A percentile compares a stretch with the other conserved stretches of the same genome.
phyloP scores from a whole-genome alignment of 2,329 filamentous ascomycete species.

The Albophoma yamanashiensis region DNA sequence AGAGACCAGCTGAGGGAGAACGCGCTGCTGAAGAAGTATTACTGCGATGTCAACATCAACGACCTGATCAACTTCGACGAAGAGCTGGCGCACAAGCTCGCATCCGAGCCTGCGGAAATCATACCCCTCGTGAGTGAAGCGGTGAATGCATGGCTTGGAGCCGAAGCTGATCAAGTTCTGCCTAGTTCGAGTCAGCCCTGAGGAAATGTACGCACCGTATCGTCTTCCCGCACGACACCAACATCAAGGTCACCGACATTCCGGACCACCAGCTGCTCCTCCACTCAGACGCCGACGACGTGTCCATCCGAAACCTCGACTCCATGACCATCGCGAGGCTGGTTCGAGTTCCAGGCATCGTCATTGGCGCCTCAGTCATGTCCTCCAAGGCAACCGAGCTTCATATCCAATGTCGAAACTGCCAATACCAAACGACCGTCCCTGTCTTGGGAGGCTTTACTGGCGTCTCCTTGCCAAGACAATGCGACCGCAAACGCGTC shows the following conservation, averaged over 20 bases:
- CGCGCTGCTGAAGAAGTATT: slow-evolving; percentile 86
- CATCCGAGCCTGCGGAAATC: slow-evolving; percentile 82
- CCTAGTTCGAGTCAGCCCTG: slow-evolving; percentile 79
- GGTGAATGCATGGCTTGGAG: not conserved
- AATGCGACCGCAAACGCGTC: slow-evolving; percentile 54
- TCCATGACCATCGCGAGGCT: slow-evolving; percentile 87
- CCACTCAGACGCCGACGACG: slow-evolving; percentile 82
- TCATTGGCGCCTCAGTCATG: slow-evolving; percentile 93
- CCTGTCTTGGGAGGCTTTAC: slow-evolving; percentile 77
- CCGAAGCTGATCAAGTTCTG: not conserved
- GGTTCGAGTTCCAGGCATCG: slow-evolving; percentile 93
- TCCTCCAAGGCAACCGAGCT: slow-evolving; percentile 89
- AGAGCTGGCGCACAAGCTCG: slow-evolving; percentile 81
- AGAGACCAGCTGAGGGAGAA: slow-evolving; percentile 96
- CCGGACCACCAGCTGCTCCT: slow-evolving; percentile 92
- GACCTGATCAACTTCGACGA: slow-evolving; percentile 96
- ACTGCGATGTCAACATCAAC: slow-evolving; percentile 90
- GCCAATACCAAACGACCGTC: slow-evolving; percentile 60
- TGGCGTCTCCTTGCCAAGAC: slow-evolving; percentile 72
- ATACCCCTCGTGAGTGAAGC: slow-evolving; percentile 64
- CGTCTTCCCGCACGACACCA: slow-evolving; percentile 66
- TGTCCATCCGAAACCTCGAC: slow-evolving; percentile 88
- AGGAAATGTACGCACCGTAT: slow-evolving; percentile 89
- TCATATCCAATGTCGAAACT: slow-evolving; percentile 80
- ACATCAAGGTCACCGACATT: slow-evolving; percentile 41